These are phyloP conservation scores for Volvox reticuliferus DNA, from an alignment of 139 green algal species.

Conservation along the genomic window DNA sequence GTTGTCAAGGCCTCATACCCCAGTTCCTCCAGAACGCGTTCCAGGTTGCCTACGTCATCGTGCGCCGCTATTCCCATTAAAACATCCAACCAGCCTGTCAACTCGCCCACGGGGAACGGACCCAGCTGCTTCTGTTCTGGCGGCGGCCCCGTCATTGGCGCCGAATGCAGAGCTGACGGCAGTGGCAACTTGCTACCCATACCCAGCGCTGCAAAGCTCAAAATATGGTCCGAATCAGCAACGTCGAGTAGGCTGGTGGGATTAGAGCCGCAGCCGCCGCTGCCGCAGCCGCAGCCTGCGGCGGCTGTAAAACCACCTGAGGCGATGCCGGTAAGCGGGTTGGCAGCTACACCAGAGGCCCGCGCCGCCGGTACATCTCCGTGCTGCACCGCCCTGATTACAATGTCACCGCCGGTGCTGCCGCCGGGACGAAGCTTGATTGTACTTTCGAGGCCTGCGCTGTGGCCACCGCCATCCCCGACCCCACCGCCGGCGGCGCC, in stretches of 20 bases:
- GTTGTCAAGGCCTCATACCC: background rate
- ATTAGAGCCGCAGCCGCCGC: background rate
- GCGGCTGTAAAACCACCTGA: background rate
- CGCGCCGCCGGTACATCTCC: background rate
- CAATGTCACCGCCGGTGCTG: too few relatives aligned
- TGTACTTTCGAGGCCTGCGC: background rate
- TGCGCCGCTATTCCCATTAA: background rate
- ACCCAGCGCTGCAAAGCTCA: too few relatives aligned
- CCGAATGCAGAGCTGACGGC: background rate
- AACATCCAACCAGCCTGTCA: constrained; percentile 5
- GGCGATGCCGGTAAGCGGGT: too few relatives aligned
- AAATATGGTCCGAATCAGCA: too few relatives aligned
- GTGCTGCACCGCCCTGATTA: background rate
- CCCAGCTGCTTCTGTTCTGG: background rate
- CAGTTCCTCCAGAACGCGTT: constrained; percentile 11
- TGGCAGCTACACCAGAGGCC: background rate
- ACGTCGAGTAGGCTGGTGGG: too few relatives aligned
- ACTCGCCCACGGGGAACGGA: background rate
- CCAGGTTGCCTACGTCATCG: background rate
- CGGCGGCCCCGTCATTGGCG: too few relatives aligned
- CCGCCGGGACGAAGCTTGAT: background rate
- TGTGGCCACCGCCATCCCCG: too few relatives aligned
- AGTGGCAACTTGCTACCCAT: background rate
- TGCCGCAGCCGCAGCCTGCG: background rate
- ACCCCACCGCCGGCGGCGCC: too few relatives aligned